phyloP scores from a whole-genome alignment of 2,329 filamentous ascomycete genomes.

The Curvularia eragrostidis region DNA sequence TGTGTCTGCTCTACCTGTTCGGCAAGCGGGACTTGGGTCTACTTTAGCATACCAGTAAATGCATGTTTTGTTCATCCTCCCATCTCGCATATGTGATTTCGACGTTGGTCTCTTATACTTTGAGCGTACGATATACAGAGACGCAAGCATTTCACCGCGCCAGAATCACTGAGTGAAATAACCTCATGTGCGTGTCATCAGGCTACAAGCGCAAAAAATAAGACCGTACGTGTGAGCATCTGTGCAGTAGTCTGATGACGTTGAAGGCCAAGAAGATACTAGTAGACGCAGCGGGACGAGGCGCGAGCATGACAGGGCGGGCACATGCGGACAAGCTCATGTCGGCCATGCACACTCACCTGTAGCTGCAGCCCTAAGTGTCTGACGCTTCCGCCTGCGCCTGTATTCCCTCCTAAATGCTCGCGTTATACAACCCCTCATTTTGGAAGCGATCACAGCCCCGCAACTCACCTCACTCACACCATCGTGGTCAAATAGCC shows the following conservation, averaged over 20 bases:
- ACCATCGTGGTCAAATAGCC: conserved; percentile 2
- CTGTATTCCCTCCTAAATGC: conserved; percentile 3
- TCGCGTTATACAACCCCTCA: conserved; percentile 10
- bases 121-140: not conserved
- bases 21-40: not conserved
- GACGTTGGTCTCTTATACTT: not conserved
- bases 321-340: conserved; percentile 30
- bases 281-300: conserved; percentile 29
- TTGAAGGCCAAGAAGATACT: conserved; percentile 28
- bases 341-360: conserved; percentile 19
- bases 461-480: conserved; percentile 5
- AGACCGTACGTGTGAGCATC: conserved; percentile 1
- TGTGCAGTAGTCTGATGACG: conserved; percentile 19
- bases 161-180: not conserved
- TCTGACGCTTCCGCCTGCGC: conserved; percentile 10
- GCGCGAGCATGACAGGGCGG: conserved; percentile 30
- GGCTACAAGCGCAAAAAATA: not conserved
- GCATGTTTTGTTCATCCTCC: not conserved
- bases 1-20: not conserved
- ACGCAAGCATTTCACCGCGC: not conserved
- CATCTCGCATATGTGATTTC: not conserved
- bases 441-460: conserved; percentile 8
- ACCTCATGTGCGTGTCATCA: not conserved
- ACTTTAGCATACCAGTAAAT: conserved; percentile 4
- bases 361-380: conserved; percentile 12